Conservation (phyloP, 75 land plant species). For the Pinus tabuliformis region DNA sequence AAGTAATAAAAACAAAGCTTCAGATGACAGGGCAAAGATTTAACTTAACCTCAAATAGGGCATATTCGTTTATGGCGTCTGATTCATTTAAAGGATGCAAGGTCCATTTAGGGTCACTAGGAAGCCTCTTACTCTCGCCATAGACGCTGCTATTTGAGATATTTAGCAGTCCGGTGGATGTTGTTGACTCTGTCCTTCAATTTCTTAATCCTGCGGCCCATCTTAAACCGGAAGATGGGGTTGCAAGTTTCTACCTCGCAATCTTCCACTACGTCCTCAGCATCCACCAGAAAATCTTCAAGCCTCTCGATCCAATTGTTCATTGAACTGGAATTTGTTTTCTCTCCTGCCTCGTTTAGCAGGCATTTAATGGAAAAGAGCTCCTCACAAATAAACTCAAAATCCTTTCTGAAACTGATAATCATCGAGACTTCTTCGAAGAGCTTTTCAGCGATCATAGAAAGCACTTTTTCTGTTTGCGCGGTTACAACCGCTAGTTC, state of each 20-base stretch:
- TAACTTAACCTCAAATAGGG: neutral
- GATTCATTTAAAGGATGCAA: neutral
- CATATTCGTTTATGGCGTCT: neutral
- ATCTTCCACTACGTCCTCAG: neutral
- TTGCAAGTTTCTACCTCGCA: no score
- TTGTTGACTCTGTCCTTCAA: neutral
- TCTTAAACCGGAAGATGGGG: neutral
- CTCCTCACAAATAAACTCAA: neutral
- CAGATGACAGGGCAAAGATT: slow-evolving; percentile 1
- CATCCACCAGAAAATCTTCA: neutral
- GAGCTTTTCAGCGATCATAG: neutral
- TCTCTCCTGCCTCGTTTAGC: neutral
- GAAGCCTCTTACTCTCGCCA: neutral
- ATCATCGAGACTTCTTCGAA: neutral
- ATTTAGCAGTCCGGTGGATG: neutral
- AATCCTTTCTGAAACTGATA: neutral
- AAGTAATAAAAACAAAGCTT: neutral
- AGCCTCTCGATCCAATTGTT: slow-evolving; percentile 2
- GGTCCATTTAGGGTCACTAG: neutral
- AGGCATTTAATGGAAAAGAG: neutral
- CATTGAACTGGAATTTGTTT: neutral
- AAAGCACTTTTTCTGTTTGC: neutral
- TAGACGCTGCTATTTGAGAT: slow-evolving; percentile 2
- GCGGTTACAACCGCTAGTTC: neutral
- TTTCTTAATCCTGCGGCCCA: neutral